phyloP scores from a whole-genome alignment of 768 basidiomycete species.

The Lyophyllum decastes region DNA sequence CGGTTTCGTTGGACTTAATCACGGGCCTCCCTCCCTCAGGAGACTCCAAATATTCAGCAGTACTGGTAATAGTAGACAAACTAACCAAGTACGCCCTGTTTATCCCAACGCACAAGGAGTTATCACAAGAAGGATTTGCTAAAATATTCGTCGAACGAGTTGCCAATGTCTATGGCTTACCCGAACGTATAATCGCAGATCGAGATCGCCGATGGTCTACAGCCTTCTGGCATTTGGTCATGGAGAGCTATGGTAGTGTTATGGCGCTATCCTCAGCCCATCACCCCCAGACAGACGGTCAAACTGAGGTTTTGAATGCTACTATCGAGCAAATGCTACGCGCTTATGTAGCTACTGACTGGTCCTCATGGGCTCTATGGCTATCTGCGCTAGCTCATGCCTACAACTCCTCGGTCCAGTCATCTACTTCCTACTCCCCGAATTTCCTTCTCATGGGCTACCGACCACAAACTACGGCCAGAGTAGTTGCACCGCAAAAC shows the following conservation, averaged over 20 bases:
- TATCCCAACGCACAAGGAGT: neutral
- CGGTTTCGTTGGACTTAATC: neutral
- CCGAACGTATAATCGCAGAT: neutral
- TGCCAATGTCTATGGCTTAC: neutral
- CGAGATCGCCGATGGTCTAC: neutral
- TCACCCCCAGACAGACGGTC: conserved; percentile 40
- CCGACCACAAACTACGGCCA: conserved; percentile 12
- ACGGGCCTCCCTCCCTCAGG: neutral
- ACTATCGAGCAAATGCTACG: conserved; percentile 21
- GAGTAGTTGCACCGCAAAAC: neutral
- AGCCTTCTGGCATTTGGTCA: conserved; percentile 11
- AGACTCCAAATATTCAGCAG: neutral
- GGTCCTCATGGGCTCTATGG: conserved; percentile 27
- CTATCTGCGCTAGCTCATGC: conserved; percentile 26
- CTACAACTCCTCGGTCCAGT: conserved; percentile 29
- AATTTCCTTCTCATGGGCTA: conserved; percentile 30
- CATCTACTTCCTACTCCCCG: conserved; percentile 25
- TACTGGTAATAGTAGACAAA: neutral
- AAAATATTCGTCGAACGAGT: neutral
- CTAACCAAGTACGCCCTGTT: neutral
- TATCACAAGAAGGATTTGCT: neutral
- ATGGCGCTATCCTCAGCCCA: neutral
- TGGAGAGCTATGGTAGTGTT: neutral
- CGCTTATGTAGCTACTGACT: conserved; percentile 24
- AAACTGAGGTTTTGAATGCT: conserved; percentile 16